Percentiles rank a stretch among this genome's conserved stretches.
Conservation (phyloP, 176 grass and related monocot genomes). For the Melocanna baccifera region DNA sequence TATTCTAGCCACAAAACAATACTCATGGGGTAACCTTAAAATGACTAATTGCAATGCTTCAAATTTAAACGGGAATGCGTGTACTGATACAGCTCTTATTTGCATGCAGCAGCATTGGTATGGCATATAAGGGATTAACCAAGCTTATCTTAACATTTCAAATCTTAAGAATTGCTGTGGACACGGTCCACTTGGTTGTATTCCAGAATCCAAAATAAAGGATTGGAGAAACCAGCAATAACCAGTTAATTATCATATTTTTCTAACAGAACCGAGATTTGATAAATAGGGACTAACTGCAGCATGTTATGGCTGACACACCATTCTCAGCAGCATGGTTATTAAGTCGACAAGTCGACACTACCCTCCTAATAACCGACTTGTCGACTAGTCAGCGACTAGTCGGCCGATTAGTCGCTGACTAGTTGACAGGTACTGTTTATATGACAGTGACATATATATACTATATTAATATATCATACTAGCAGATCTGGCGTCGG, state of each 20-base stretch:
- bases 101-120: neutral
- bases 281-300: neutral
- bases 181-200: neutral
- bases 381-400: too few species aligned
- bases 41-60: neutral
- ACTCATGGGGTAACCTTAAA: neutral
- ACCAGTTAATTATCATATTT: neutral
- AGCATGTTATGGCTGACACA: neutral
- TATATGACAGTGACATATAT: too few species aligned
- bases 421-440: too few species aligned
- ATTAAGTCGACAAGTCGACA: too few species aligned
- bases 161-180: neutral
- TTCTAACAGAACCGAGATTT: neutral
- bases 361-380: too few species aligned
- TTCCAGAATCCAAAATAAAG: neutral
- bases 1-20: conserved; percentile 14
- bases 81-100: neutral
- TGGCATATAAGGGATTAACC: neutral
- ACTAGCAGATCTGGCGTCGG: too few species aligned
- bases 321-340: neutral
- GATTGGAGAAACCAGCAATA: neutral
- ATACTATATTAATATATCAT: too few species aligned
- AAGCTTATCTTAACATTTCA: neutral
- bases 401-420: too few species aligned
- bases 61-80: neutral